Conservation (phyloP, 345 rosid species). For the Hypericum androsaemum region DNA sequence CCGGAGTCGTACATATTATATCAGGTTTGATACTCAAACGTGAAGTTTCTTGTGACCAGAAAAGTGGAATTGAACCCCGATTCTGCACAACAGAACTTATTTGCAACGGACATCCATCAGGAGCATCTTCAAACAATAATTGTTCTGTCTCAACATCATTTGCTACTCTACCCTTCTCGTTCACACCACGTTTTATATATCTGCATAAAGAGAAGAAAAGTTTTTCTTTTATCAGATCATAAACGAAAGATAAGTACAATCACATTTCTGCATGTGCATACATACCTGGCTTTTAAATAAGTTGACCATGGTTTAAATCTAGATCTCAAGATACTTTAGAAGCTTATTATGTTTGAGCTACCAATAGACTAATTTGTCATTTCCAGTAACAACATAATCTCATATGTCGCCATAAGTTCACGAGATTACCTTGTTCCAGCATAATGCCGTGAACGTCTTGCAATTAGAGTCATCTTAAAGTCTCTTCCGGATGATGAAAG, state of each 20-base stretch:
- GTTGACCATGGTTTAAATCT: too few relatives aligned
- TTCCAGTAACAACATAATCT: too few relatives aligned
- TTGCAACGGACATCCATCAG: constrained; percentile 45
- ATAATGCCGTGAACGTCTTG: constrained; percentile 87
- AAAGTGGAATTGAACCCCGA: constrained; percentile 94
- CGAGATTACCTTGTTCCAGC: constrained; percentile 85
- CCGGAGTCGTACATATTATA: constrained; percentile 54
- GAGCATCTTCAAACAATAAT: constrained; percentile 71
- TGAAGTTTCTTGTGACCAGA: constrained; percentile 97
- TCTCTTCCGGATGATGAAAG: constrained; percentile 52
- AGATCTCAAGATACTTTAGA: too few relatives aligned
- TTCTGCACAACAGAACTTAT: constrained; percentile 91
- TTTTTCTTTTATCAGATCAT: constrained; percentile 9
- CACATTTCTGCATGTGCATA: too few relatives aligned
- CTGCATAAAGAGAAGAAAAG: constrained; percentile 29
- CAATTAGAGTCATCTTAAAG: constrained; percentile 61
- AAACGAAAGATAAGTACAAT: background rate
- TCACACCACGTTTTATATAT: constrained; percentile 84
- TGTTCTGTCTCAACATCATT: constrained; percentile 99
- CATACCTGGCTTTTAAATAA: too few relatives aligned
- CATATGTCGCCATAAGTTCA: background rate
- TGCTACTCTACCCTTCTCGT: constrained; percentile 92
- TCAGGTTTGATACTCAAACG: constrained; percentile 81
- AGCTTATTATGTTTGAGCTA: too few relatives aligned
- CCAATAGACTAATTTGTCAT: too few relatives aligned